A percentile compares a stretch with the other conserved stretches of the same genome.
phyloP scores from a whole-genome alignment of 2,329 filamentous ascomycete genomes.

The Fusarium coicis region DNA sequence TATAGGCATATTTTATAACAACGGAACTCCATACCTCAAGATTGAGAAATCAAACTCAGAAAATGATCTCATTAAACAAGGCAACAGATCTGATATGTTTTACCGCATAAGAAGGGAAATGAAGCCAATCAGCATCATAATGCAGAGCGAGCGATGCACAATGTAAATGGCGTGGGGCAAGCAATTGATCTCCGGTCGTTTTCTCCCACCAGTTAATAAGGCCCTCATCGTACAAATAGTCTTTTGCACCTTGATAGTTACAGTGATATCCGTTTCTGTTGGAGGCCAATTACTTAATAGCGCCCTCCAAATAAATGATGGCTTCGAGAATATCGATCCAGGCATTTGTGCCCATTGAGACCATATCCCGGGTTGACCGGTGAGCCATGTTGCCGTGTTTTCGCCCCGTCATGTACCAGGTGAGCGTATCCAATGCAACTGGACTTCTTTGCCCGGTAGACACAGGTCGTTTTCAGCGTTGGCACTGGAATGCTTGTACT shows the following conservation, averaged over 20 bases:
- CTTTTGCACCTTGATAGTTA: constrained; percentile 9
- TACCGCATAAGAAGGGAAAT: neutral
- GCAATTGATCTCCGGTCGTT: neutral
- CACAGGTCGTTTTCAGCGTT: constrained; percentile 1
- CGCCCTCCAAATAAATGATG: neutral
- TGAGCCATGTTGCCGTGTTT: neutral
- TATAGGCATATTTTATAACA: neutral
- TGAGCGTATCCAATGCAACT: neutral
- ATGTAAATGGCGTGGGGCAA: neutral
- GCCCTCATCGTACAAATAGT: neutral
- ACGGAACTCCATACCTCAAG: neutral
- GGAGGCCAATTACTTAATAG: neutral
- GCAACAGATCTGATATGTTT: neutral
- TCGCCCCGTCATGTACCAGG: neutral
- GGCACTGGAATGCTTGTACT: constrained; percentile 11
- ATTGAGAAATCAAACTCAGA: neutral
- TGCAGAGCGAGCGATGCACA: neutral
- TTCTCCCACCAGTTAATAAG: neutral
- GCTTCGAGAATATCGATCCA: neutral
- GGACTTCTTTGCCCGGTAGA: neutral
- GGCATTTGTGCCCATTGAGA: neutral
- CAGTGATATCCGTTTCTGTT: neutral
- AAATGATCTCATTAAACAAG: neutral
- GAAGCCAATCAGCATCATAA: neutral
- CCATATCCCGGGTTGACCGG: neutral